Base-by-base conservation (phyloP, 352 stramenopile genomes). In the Phytophthora idaei region DNA sequence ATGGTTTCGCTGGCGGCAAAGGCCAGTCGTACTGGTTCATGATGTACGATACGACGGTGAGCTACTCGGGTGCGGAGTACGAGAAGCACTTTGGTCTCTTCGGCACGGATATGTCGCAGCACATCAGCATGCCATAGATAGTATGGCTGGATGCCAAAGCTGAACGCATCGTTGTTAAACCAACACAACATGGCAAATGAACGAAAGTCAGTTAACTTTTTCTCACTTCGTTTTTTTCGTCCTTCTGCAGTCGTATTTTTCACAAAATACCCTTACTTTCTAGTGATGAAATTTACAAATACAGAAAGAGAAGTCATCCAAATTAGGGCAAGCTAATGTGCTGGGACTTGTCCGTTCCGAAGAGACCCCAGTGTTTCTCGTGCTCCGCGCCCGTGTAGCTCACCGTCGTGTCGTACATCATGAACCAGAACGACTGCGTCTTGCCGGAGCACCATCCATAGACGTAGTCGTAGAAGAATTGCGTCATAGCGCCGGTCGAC, bases 361-460 rank as follows among this genome's bases (percentile, higher is more conserved):
- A 78, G 41, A 90, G 68, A 34, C 81, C 81, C 39, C 88, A 90
- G 67, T 79, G 72, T 53, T 74, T 84, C 56, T 90, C 81, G 71
- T 78, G 84, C 15, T 84, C 69, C 4, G 39, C 47, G 21, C 74
- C 72, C 11, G 59, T 61, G 77, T 85, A 83, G 56, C 74, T 77
- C 47, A 72, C 54, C 29, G 57, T 81, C 48, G 69, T 71, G 57
- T 88, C 79, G 68, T 83, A 88, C 74, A 87, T 82, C 75, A 87
- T 84, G 73, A 87, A 87, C 64, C 69, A 87, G 76, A 81, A 87
- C 45, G 77, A 73, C 45, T 73, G 64, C 31, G 42, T 52, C 39
- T 61, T 65, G 29, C 65, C 63, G 2, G 48, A 31, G 48, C 39
- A 66, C 56, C 57, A 71, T 25, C 75, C 80, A 28, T 70, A 64